These are phyloP conservation scores for Diaporthe amygdali DNA, from an alignment of 2,329 filamentous ascomycete species.

Conservation along the genomic window DNA sequence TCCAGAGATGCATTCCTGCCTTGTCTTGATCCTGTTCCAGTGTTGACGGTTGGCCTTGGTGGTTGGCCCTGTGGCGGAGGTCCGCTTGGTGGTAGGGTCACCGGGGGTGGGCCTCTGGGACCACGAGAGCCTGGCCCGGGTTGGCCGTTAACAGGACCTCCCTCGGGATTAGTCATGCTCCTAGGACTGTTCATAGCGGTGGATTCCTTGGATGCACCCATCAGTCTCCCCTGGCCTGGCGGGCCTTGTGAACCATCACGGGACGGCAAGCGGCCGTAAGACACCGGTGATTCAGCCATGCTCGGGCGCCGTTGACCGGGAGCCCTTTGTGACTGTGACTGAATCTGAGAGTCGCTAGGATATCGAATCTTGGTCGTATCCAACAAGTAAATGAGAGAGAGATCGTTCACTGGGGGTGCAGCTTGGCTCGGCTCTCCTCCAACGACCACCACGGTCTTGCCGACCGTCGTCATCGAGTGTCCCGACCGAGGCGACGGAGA, in stretches of 20 bases:
- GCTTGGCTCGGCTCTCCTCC: conserved; percentile 94
- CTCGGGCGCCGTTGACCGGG: conserved; percentile 37
- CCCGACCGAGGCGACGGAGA: conserved; percentile 92
- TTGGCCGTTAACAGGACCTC: conserved; percentile 38
- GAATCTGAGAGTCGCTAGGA: conserved; percentile 73
- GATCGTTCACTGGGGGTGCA: conserved; percentile 78
- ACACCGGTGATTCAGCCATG: conserved; percentile 34
- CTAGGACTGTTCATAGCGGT: conserved; percentile 40
- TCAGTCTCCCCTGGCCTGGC: conserved; percentile 53
- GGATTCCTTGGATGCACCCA: conserved; percentile 42
- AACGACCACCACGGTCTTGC: conserved; percentile 89
- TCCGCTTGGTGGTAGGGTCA: conserved; percentile 47
- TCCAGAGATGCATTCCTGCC: conserved; percentile 57
- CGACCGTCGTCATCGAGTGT: conserved; percentile 96
- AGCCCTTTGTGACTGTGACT: conserved; percentile 34
- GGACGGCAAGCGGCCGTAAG: conserved; percentile 43
- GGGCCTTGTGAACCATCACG: conserved; percentile 60
- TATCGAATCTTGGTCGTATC: conserved; percentile 98
- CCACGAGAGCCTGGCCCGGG: conserved; percentile 41
- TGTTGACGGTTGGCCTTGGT: conserved; percentile 52
- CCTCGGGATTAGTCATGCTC: conserved; percentile 46
- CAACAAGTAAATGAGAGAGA: conserved; percentile 88
- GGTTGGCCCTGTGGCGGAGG: conserved; percentile 62
- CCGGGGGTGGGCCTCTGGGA: conserved; percentile 43
- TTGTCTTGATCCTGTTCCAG: conserved; percentile 44